Conservation (phyloP, 148 eudicot species). For the Rheum nobile region DNA sequence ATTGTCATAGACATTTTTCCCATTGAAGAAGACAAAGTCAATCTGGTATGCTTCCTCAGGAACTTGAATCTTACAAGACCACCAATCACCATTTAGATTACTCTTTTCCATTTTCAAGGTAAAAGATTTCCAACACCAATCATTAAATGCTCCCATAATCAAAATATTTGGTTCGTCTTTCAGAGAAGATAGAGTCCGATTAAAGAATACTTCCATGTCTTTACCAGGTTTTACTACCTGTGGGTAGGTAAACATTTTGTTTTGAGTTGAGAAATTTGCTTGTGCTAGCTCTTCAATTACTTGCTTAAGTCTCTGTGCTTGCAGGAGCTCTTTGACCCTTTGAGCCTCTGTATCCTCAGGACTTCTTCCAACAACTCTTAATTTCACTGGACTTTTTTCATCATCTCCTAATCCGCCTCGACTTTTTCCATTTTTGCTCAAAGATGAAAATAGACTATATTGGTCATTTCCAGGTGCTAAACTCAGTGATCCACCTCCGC, state of each 20-base stretch:
- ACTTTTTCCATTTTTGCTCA: background rate
- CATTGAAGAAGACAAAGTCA: constrained; percentile 81
- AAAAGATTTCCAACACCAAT: constrained; percentile 87
- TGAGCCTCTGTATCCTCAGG: background rate
- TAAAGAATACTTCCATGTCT: constrained; percentile 66
- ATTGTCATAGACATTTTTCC: constrained; percentile 78
- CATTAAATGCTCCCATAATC: constrained; percentile 89
- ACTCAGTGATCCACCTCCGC: background rate
- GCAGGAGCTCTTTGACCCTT: constrained; percentile 47
- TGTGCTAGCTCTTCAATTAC: constrained; percentile 52
- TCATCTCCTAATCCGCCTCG: background rate
- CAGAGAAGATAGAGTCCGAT: constrained; percentile 65
- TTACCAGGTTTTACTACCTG: constrained; percentile 52
- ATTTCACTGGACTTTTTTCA: background rate
- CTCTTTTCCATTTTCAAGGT: constrained; percentile 51
- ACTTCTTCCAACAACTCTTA: background rate
- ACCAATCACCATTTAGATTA: constrained; percentile 79
- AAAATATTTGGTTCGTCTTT: constrained; percentile 53
- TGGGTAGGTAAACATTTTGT: constrained; percentile 61
- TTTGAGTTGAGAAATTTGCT: constrained; percentile 44
- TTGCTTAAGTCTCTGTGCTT: constrained; percentile 41
- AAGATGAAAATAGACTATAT: background rate
- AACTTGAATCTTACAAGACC: constrained; percentile 80
- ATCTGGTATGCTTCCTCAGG: constrained; percentile 80
- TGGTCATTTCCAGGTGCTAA: background rate